Percentiles rank a stretch among this genome's conserved stretches.
These are phyloP conservation scores for Paramecium tetraurelia DNA, from an alignment of 73 alveolate species.

Conservation along the genomic window DNA sequence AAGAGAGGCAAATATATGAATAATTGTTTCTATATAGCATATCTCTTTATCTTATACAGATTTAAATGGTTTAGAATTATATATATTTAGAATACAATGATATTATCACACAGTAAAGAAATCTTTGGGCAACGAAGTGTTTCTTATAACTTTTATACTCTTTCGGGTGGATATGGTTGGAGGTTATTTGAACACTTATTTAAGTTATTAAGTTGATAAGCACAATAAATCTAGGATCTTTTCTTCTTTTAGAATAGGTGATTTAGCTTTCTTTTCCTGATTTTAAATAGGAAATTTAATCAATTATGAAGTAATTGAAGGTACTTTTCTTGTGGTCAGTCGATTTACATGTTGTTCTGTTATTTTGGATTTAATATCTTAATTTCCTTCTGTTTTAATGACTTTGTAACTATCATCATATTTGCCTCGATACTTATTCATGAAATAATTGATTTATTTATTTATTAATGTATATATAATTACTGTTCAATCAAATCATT, in stretches of 20 bases:
- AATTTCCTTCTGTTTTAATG: background rate
- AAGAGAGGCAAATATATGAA: background rate
- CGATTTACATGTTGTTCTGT: background rate
- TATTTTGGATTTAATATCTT: background rate
- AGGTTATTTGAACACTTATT: background rate
- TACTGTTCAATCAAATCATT: slow-evolving; percentile 73
- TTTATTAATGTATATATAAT: background rate
- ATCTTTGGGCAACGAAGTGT: slow-evolving; percentile 2
- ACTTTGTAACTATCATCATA: background rate
- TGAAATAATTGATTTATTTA: background rate
- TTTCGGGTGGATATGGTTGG: background rate
- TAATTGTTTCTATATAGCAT: background rate
- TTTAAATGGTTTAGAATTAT: background rate
- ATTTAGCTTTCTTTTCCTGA: background rate
- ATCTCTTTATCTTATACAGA: background rate
- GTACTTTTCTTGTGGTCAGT: background rate
- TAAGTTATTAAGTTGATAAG: background rate
- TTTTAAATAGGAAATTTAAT: background rate
- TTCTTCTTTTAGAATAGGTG: background rate
- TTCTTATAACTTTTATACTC: background rate
- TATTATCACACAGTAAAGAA: background rate
- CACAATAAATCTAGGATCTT: background rate
- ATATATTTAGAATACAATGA: background rate
- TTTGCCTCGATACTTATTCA: slow-evolving; percentile 4
- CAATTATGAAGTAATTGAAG: background rate